phyloP scores from a whole-genome alignment of 2,329 filamentous ascomycete genomes.

The Boeremia exigua region DNA sequence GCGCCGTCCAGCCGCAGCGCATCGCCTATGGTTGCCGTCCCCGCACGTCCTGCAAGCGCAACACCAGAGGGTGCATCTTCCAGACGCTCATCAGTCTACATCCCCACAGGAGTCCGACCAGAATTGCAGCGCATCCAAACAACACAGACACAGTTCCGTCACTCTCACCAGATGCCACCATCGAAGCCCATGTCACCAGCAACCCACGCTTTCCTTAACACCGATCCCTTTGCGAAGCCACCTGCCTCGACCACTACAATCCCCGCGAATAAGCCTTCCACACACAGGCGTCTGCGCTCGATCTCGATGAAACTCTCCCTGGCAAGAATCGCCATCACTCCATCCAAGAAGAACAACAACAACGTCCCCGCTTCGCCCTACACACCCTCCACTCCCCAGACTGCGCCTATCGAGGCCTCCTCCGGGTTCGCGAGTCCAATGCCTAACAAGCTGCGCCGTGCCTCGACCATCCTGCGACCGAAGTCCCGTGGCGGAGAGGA shows the following conservation, averaged over 20 bases:
- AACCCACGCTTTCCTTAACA: slow-evolving; percentile 46
- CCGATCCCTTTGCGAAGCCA: slow-evolving; percentile 45
- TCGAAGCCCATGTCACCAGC: slow-evolving; percentile 41
- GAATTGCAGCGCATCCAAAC: slow-evolving; percentile 26
- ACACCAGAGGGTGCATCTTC: slow-evolving; percentile 21
- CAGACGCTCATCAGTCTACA: slow-evolving; percentile 38
- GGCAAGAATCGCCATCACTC: slow-evolving; percentile 46
- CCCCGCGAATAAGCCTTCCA: slow-evolving; percentile 41
- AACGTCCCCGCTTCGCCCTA: slow-evolving; percentile 33
- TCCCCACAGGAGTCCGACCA: slow-evolving; percentile 25
- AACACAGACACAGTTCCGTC: slow-evolving; percentile 26
- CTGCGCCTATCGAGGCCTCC: slow-evolving; percentile 36
- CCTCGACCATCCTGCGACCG: slow-evolving; percentile 40
- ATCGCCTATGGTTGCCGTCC: slow-evolving; percentile 29
- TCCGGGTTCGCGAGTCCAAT: slow-evolving; percentile 24
- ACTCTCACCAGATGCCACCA: slow-evolving; percentile 31
- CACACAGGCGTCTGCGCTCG: slow-evolving; percentile 46
- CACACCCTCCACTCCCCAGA: slow-evolving; percentile 44
- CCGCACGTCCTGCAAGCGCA: slow-evolving; percentile 32
- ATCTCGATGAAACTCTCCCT: slow-evolving; percentile 48
- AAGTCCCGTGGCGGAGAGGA: slow-evolving; percentile 27
- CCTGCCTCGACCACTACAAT: slow-evolving; percentile 36
- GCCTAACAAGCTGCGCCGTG: slow-evolving; percentile 38
- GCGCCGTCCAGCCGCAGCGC: slow-evolving; percentile 33
- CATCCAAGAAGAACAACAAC: slow-evolving; percentile 42